These are phyloP conservation scores for Fusarium metavorans DNA, from an alignment of 2,329 filamentous ascomycete species.

Conservation along the genomic window DNA sequence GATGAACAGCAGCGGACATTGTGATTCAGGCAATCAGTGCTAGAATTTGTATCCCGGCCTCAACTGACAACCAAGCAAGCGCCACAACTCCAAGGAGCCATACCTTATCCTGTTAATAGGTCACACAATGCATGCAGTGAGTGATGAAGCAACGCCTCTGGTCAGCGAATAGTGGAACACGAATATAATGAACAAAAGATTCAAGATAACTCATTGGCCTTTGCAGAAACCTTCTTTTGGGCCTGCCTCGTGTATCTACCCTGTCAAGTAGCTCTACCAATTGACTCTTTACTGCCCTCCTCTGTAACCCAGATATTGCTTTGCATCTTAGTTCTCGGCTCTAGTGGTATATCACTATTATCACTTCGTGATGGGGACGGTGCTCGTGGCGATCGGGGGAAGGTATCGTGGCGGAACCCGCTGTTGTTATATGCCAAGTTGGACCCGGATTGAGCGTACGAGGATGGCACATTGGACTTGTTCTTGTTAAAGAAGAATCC, in stretches of 20 bases:
- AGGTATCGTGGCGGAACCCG: slow-evolving; percentile 15
- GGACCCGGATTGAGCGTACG: slow-evolving; percentile 20
- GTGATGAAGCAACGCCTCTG: background rate
- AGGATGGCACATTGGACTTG: slow-evolving; percentile 9
- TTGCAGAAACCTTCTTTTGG: background rate
- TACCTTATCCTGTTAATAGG: background rate
- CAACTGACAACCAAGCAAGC: background rate
- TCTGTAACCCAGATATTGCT: slow-evolving; percentile 18
- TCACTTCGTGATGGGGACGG: slow-evolving; percentile 14
- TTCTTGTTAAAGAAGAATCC: slow-evolving; percentile 23
- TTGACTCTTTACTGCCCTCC: background rate
- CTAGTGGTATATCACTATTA: slow-evolving; percentile 38
- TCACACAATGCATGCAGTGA: background rate
- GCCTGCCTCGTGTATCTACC: background rate
- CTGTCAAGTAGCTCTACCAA: background rate
- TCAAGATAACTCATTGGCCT: background rate
- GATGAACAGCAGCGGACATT: background rate
- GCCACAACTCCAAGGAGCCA: background rate
- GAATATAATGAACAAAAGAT: background rate
- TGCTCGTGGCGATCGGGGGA: slow-evolving; percentile 13
- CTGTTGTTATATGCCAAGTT: slow-evolving; percentile 17
- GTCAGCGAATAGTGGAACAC: background rate
- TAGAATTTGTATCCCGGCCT: background rate
- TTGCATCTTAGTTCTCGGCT: slow-evolving; percentile 16
- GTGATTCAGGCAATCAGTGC: background rate